Conservation (phyloP, 306 rosid genomes). For the Castanopsis chinensis region DNA sequence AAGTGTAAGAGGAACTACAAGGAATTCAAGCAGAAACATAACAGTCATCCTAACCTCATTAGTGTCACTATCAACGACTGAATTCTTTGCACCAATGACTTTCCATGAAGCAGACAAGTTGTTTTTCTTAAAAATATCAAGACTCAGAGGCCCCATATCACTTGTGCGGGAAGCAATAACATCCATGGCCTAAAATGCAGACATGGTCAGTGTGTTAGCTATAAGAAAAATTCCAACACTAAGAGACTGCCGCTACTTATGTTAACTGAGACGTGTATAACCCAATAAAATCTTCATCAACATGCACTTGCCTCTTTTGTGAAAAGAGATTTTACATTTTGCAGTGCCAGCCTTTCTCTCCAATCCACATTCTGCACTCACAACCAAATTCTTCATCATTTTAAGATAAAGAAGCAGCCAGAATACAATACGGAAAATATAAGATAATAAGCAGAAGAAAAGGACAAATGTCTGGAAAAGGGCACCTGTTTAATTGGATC, state of each 20-base stretch:
- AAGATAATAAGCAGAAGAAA: constrained; percentile 8
- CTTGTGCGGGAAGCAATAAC: constrained; percentile 66
- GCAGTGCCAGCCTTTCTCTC: constrained; percentile 70
- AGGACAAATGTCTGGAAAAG: constrained; percentile 13
- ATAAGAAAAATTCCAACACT: background rate
- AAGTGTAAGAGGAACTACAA: background rate
- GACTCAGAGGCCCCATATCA: constrained; percentile 83
- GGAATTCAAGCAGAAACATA: constrained; percentile 25
- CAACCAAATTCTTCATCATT: background rate
- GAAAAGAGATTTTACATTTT: constrained; percentile 68
- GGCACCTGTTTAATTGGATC: constrained; percentile 53
- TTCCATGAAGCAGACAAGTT: constrained; percentile 82
- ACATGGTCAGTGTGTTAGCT: constrained; percentile 25
- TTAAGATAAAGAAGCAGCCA: background rate
- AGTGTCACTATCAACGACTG: constrained; percentile 20
- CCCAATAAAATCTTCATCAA: constrained; percentile 12
- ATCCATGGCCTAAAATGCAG: constrained; percentile 70
- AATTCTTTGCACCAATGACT: constrained; percentile 44
- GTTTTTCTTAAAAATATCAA: constrained; percentile 70
- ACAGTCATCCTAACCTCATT: constrained; percentile 59
- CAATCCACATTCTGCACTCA: constrained; percentile 49
- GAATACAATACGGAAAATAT: constrained; percentile 6
- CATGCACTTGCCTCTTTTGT: constrained; percentile 69
- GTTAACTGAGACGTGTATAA: constrained; percentile 17
- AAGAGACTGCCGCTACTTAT: constrained; percentile 14